Conservation (phyloP, 371 early-diverging fungal genomes). For the Batkoa obscura region DNA sequence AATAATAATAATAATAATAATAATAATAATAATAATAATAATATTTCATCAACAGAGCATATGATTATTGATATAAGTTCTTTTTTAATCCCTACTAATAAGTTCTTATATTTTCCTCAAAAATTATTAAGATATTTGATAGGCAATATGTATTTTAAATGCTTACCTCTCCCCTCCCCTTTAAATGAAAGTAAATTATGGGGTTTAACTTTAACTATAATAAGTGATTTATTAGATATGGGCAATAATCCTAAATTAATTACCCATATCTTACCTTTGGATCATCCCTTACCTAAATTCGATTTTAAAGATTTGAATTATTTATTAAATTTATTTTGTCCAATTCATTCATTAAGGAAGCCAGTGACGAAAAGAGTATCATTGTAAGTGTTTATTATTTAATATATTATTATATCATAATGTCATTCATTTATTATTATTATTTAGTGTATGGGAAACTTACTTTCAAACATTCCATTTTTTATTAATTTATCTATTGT, state of each 20-base stretch:
- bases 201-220: not conserved
- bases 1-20: not conserved
- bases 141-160: constrained; percentile 1
- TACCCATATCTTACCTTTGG: not conserved
- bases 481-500: no score
- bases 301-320: not conserved
- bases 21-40: not conserved
- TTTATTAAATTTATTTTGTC: not conserved
- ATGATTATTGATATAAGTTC: not conserved
- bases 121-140: not conserved
- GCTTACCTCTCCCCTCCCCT: not conserved
- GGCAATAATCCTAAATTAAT: not conserved
- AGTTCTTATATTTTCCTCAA: not conserved
- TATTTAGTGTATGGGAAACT: not conserved
- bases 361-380: not conserved
- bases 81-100: not conserved
- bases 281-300: not conserved
- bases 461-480: not conserved
- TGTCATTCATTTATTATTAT: not conserved
- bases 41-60: not conserved
- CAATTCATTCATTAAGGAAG: not conserved
- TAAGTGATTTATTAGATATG: not conserved
- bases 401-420: not conserved
- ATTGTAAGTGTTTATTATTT: not conserved
- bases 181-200: not conserved